phyloP scores from a whole-genome alignment of 2,329 filamentous ascomycete genomes.

The Fusarium sp. region DNA sequence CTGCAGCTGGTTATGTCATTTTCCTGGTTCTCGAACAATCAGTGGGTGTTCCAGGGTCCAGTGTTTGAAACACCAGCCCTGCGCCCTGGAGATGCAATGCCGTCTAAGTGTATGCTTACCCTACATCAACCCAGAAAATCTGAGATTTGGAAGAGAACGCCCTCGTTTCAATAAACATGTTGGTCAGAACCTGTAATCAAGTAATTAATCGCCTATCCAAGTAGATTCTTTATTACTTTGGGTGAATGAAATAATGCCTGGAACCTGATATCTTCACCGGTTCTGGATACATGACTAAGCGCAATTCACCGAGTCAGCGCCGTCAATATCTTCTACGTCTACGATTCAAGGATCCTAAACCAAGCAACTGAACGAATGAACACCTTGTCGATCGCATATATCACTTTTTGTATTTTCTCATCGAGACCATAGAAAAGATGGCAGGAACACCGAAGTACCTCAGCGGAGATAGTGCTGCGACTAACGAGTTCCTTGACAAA shows the following conservation, averaged over 20 bases:
- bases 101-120: slow-evolving; percentile 2
- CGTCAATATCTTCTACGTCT: background rate
- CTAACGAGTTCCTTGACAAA: slow-evolving; percentile 84
- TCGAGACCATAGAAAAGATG: slow-evolving; percentile 35
- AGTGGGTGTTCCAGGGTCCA: background rate
- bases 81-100: background rate
- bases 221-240: too few relatives aligned
- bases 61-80: background rate
- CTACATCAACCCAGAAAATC: too few relatives aligned
- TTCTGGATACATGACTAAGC: slow-evolving; percentile 29
- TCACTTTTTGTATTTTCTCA: background rate
- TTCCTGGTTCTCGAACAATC: slow-evolving; percentile 5
- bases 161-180: too few relatives aligned
- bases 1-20: slow-evolving; percentile 10
- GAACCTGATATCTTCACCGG: background rate
- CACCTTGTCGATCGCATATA: slow-evolving; percentile 8
- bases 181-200: background rate
- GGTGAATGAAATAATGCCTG: too few relatives aligned
- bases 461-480: slow-evolving; percentile 79
- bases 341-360: slow-evolving; percentile 4
- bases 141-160: too few relatives aligned
- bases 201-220: too few relatives aligned
- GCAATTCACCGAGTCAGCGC: slow-evolving; percentile 15
- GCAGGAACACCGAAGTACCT: slow-evolving; percentile 67
- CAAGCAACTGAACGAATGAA: background rate